Base-by-base conservation (phyloP, 805 yeast genomes). In the Phaffomyces antillensis region DNA sequence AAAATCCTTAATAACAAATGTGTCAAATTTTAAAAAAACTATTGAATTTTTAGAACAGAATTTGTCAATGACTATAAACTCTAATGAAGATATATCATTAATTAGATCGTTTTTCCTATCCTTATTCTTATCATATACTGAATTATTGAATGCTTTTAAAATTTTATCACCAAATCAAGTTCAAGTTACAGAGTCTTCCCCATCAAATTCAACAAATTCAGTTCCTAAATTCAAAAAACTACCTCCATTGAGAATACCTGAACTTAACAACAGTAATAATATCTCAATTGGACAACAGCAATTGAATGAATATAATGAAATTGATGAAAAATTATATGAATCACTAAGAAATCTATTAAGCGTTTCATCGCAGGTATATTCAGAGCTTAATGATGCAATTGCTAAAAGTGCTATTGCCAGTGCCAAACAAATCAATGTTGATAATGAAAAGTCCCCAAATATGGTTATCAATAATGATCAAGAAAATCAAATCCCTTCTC, bases 341-440 rank as follows among this genome's bases (percentile, higher is more conserved):
- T 76, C 86, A 17, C 70, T 86, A 36, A 75, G 71, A 26, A 68
- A 71, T 16, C 88, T 90, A 1, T 75, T 85, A 2, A 60, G 71
- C 15, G 75, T 84, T 43, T 90, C 96, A 2, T 85, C 79, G 53
- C 76, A 76, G n/a, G 95, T 87, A 2, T 82, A 84, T 54, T 74
- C 82, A 26, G 91, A 86, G 54, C 64, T 88, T 43, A 85, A 82
- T 28, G 69, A 74, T 46, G 86, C 86, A 0, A 79, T 84, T 39
- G 71, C 81, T 15, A 77, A 77, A 52, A 77, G 80, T 53, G 87
- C 89, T 0, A 65, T 77, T 18, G 79, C 71, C 3, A 66, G 72
- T 43, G 74, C 82, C 5, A 71, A 68, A 28, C 15, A 28, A 16
- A 31, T 15, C 16, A 31, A 31, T 31, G 15, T 8, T 7, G 33